Percentiles rank a stretch among this genome's conserved stretches.
Evolutionary conservation across 441 rosid species (phyloP).

Genomic region (Pelargonium australe): DNA sequence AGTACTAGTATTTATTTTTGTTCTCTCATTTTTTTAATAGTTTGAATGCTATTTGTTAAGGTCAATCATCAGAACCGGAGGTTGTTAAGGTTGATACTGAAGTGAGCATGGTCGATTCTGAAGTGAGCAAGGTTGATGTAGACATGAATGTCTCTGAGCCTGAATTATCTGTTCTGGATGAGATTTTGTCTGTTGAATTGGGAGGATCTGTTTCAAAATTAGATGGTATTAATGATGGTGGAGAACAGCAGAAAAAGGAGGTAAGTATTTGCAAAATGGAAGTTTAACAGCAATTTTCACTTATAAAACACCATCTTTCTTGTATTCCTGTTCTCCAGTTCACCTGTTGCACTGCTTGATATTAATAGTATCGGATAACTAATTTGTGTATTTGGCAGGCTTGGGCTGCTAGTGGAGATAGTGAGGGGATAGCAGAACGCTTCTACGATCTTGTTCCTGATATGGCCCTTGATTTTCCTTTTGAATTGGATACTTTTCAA

Average conservation of each 20-base stretch:
- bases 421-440: conserved; percentile 65
- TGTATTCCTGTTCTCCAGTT: conserved; percentile 5
- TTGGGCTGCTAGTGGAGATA: conserved; percentile 66
- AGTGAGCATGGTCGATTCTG: conserved; percentile 31
- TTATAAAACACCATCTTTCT: conserved; percentile 10
- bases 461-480: conserved; percentile 85
- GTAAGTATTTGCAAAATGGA: conserved; percentile 27
- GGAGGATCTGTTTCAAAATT: conserved; percentile 33
- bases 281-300: conserved; percentile 7
- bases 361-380: conserved; percentile 20
- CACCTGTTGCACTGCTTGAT: conserved; percentile 9
- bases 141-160: conserved; percentile 28
- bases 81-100: conserved; percentile 37
- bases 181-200: conserved; percentile 59
- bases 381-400: conserved; percentile 39
- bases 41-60: conserved; percentile 26
- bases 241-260: conserved; percentile 48
- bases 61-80: conserved; percentile 42
- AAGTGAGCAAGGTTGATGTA: conserved; percentile 28
- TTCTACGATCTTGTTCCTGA: conserved; percentile 87
- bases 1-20: background rate
- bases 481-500: conserved; percentile 86
- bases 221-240: conserved; percentile 29
- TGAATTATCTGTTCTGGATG: conserved; percentile 60
- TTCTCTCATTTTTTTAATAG: conserved; percentile 10